Base-by-base conservation (phyloP, 1,139 yeast genomes). In the Yamadazyma songkhlaensis region DNA sequence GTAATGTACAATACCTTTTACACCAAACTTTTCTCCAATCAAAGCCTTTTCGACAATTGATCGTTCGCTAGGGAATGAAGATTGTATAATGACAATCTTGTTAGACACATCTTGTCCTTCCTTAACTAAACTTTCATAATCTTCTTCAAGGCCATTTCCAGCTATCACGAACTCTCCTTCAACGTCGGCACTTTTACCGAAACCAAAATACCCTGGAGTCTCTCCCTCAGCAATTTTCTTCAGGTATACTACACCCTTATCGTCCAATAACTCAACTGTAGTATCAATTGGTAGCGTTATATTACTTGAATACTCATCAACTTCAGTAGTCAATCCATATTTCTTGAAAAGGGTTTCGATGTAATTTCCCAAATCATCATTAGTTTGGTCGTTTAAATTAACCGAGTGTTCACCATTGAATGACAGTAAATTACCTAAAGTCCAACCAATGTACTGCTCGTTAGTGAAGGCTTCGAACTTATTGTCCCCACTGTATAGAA, bases 131-230 rank as follows among this genome's bases (percentile, higher is more conserved):
- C 49, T 36, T 7, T 44, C 45, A 39, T 57, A 67, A 38, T 71
- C 76, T 1, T 50, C 50, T 2, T 46, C 44, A 1, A 51, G 32
- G 4, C 74, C 76, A 21, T 53, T 48, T 37, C 66, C 64, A 9
- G 49, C 70, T 48, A 43, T 65, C 1, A 67, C 41, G 43, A 51
- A 67, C 4, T 48, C 53, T 0, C 57, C 63, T 1, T 41, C 43
- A 1, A 57, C 53, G 3, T 53, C 41, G 1, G 68, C 73, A 36
- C 50, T 53, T 9, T 32, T 36, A 1, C 74, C 70, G 46, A 51
- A 60, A 1, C 60, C 57, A 42, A 55, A 57, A 44, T 51, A 71
- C 1, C 71, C 65, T 1, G 76, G 76, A 0, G 76, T 69, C 4
- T 46, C 35, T 1, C 55, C 51, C 40, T 70, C 75, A 1, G 32